These are phyloP conservation scores for Pyrenula massariospora DNA, from an alignment of 495 filamentous ascomycete genomes.

Conservation along the genomic window DNA sequence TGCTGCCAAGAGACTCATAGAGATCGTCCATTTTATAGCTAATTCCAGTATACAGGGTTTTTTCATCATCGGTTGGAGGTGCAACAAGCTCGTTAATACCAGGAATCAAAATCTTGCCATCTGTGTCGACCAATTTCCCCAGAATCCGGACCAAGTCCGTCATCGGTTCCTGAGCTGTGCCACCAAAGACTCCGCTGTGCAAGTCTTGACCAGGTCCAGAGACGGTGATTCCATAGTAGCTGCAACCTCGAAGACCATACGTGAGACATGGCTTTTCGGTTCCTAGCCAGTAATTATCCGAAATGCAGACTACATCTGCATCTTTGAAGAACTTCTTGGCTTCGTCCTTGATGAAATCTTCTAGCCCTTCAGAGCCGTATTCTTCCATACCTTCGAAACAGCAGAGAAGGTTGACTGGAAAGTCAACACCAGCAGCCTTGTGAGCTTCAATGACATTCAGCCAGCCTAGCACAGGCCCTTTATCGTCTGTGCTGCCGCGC, in stretches of 20 bases:
- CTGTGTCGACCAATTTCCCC: constrained; percentile 68
- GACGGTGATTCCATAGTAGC: constrained; percentile 85
- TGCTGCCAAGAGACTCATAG: constrained; percentile 77
- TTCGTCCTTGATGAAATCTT: constrained; percentile 85
- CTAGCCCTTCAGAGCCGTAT: constrained; percentile 91
- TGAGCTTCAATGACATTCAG: constrained; percentile 96
- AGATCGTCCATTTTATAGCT: constrained; percentile 92
- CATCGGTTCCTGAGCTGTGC: constrained; percentile 94
- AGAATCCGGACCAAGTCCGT: constrained; percentile 81
- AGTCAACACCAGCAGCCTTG: constrained; percentile 82
- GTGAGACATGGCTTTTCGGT: constrained; percentile 96
- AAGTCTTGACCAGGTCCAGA: constrained; percentile 86
- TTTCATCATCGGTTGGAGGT: constrained; percentile 75
- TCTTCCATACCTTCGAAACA: constrained; percentile 99
- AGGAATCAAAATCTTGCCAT: constrained; percentile 82
- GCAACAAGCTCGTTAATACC: constrained; percentile 87
- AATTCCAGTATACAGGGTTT: constrained; percentile 71
- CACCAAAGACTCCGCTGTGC: constrained; percentile 93
- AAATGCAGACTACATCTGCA: constrained; percentile 93
- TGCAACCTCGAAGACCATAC: constrained; percentile 94
- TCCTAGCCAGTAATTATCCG: constrained; percentile 99
- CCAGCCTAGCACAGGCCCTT: constrained; percentile 96
- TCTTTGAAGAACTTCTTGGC: constrained; percentile 87
- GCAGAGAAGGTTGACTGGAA: constrained; percentile 97
- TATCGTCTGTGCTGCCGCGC: constrained; percentile 93